A percentile compares a stretch with the other conserved stretches of the same genome.
phyloP scores from a whole-genome alignment of 1,284 basidiomycete species.

The Pisolithus thermaeus region DNA sequence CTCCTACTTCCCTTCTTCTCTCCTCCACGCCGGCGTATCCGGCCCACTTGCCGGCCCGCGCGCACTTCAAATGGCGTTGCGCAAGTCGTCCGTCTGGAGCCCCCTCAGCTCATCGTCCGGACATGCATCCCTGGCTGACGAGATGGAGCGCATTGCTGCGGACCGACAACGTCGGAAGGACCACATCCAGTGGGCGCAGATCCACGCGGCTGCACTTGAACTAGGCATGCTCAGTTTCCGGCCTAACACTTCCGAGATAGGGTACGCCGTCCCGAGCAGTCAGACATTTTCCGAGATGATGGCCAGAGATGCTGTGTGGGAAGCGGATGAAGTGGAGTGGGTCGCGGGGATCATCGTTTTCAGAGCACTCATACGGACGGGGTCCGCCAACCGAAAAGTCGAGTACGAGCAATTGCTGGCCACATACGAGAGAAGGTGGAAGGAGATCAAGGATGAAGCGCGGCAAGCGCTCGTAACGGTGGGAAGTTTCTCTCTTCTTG shows the following conservation, averaged over 20 bases:
- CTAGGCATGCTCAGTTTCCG: slow-evolving; percentile 34
- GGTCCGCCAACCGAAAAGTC: slow-evolving; percentile 36
- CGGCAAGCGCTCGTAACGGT: slow-evolving; percentile 53
- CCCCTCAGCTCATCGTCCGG: slow-evolving; percentile 9
- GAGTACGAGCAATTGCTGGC: slow-evolving; percentile 47
- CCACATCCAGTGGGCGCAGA: slow-evolving; percentile 54
- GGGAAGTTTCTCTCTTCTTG: slow-evolving; percentile 11
- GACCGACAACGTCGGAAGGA: slow-evolving; percentile 53
- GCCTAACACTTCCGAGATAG: slow-evolving; percentile 12
- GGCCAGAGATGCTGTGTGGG: slow-evolving; percentile 54
- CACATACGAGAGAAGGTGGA: slow-evolving; percentile 54
- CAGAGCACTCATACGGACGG: slow-evolving; percentile 45
- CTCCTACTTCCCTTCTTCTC: slow-evolving; percentile 37
- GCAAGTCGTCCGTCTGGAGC: slow-evolving; percentile 48
- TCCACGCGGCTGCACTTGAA: slow-evolving; percentile 55
- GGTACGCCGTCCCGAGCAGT: slow-evolving; percentile 10
- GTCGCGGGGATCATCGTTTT: slow-evolving; percentile 53
- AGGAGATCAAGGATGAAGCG: slow-evolving; percentile 58
- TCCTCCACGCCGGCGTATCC: slow-evolving; percentile 45
- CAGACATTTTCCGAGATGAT: slow-evolving; percentile 49
- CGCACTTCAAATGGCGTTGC: slow-evolving; percentile 49
- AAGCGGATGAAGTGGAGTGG: slow-evolving; percentile 58
- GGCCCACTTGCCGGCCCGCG: slow-evolving; percentile 47
- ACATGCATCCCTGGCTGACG: slow-evolving; percentile 37
- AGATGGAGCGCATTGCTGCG: slow-evolving; percentile 52